Evolutionary conservation across 345 rosid species (phyloP).

Genomic region (Carallia brachiata): DNA sequence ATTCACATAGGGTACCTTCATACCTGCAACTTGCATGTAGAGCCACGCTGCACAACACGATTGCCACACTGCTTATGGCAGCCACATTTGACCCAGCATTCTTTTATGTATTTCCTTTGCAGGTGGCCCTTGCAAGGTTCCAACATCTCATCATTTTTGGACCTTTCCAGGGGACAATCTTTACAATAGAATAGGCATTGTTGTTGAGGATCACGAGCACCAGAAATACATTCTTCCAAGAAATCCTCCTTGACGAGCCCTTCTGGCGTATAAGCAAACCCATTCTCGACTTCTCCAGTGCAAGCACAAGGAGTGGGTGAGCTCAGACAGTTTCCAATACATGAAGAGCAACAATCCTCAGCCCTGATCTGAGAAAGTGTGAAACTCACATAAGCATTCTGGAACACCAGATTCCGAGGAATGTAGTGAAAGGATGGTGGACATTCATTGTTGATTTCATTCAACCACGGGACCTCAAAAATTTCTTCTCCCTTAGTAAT

Average conservation of each 20-base stretch:
- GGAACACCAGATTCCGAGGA: conserved; percentile 50
- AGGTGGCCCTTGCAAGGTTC: conserved; percentile 87
- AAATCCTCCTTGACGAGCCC: conserved; percentile 61
- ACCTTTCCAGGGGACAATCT: conserved; percentile 71
- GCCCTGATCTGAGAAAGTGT: conserved; percentile 53
- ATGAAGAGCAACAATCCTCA: conserved; percentile 62
- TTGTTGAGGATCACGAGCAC: conserved; percentile 51
- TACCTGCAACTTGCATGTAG: conserved; percentile 77
- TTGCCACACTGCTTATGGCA: conserved; percentile 78
- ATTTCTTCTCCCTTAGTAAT: conserved; percentile 71
- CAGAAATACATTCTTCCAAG: conserved; percentile 57
- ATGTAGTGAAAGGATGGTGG: conserved; percentile 67
- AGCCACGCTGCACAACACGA: conserved; percentile 86
- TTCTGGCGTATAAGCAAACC: conserved; percentile 52
- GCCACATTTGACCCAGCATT: conserved; percentile 93
- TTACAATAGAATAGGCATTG: conserved; percentile 52
- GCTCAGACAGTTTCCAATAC: conserved; percentile 65
- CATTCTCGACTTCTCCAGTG: conserved; percentile 40
- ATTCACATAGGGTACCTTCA: neutral
- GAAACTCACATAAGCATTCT: conserved; percentile 56
- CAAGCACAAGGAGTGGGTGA: conserved; percentile 56
- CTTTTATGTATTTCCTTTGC: conserved; percentile 69
- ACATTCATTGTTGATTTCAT: conserved; percentile 52
- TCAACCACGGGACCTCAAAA: conserved; percentile 68
- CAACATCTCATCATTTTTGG: conserved; percentile 43